Evolutionary conservation across 169 alveolate species (phyloP).

Genomic region (Amoebophrya sp.): DNA sequence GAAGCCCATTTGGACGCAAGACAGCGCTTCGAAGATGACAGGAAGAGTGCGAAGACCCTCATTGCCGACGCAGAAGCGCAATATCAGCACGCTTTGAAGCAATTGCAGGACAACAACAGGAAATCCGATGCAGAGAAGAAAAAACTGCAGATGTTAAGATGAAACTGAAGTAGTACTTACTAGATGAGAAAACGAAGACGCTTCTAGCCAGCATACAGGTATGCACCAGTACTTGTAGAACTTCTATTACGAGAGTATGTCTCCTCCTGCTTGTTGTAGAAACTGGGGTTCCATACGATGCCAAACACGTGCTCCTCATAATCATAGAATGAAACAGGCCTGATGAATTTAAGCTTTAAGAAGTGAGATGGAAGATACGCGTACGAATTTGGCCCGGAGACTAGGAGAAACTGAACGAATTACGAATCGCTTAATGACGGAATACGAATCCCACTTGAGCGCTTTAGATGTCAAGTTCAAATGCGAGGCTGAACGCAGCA

Average conservation of each 20-base stretch:
- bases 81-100: neutral
- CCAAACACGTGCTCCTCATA: too few species aligned
- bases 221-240: too few species aligned
- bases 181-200: too few species aligned
- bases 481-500: neutral
- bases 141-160: neutral
- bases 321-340: too few species aligned
- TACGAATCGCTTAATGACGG: neutral
- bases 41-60: neutral
- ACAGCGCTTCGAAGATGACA: constrained; percentile 8
- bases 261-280: too few species aligned
- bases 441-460: neutral
- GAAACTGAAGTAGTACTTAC: too few species aligned
- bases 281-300: too few species aligned
- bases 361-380: constrained; percentile 13
- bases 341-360: too few species aligned
- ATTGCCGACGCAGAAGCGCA: neutral
- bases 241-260: too few species aligned
- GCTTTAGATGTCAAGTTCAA: neutral
- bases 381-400: neutral
- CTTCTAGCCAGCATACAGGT: too few species aligned
- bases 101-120: constrained; percentile 8
- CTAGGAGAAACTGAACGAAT: neutral
- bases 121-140: constrained; percentile 5
- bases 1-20: neutral